A percentile compares a stretch with the other conserved stretches of the same genome.
phyloP scores from a whole-genome alignment of 139 green algal species.

The Raphidocelis subcapitata region DNA sequence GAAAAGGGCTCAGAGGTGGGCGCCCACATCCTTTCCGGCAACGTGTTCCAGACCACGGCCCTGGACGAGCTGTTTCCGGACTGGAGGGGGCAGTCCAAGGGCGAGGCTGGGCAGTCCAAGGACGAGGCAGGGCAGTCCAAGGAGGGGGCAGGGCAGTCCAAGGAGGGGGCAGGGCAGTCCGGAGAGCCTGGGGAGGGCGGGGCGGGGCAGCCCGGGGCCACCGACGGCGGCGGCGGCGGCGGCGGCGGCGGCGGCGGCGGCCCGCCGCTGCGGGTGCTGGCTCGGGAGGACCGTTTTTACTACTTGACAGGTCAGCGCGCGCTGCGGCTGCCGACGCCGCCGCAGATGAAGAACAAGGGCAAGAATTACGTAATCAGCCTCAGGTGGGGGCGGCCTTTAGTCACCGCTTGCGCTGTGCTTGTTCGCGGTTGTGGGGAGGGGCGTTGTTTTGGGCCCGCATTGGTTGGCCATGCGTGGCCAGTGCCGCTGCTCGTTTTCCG shows the following conservation, averaged over 20 bases:
- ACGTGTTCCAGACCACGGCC: constrained; percentile 82
- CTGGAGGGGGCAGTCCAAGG: constrained; percentile 68
- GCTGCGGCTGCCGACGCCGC: constrained; percentile 43
- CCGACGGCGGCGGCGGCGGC: too few relatives aligned
- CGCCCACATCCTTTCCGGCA: constrained; percentile 86
- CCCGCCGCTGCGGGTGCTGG: constrained; percentile 1
- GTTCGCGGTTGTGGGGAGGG: too few relatives aligned
- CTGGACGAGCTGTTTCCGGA: constrained; percentile 87
- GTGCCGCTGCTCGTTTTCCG: too few relatives aligned
- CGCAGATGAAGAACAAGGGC: constrained; percentile 80
- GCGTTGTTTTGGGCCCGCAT: too few relatives aligned
- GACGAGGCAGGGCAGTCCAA: too few relatives aligned
- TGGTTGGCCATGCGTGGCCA: too few relatives aligned
- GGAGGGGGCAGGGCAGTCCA: too few relatives aligned
- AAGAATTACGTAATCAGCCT: constrained; percentile 89
- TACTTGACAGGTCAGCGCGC: constrained; percentile 30
- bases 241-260: constrained; percentile 10
- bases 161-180: too few relatives aligned
- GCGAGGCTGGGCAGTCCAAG: constrained; percentile 1
- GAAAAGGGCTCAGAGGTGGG: constrained; percentile 75
- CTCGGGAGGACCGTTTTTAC: constrained; percentile 37
- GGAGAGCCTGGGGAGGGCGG: too few relatives aligned
- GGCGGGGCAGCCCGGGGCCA: too few relatives aligned
- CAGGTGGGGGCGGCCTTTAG: constrained; percentile 58
- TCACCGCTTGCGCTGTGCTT: background rate